Conservation (phyloP, 2,329 filamentous ascomycete species). For the Penicillium sp. region DNA sequence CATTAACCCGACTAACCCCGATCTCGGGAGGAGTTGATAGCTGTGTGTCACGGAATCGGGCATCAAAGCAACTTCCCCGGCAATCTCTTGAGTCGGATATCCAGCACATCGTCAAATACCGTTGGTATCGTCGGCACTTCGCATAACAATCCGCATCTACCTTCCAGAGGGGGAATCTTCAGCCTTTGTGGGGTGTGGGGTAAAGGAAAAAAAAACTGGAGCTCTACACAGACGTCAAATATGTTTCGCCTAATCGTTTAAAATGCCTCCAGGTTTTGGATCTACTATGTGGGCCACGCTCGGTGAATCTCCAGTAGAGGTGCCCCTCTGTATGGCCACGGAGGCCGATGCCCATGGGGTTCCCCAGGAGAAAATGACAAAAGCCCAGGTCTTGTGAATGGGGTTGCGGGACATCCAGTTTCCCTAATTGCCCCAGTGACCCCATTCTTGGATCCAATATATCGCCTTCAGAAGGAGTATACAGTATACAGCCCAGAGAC, state of each 20-base stretch:
- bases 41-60: conserved; percentile 12
- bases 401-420: neutral
- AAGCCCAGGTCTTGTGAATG: conserved; percentile 8
- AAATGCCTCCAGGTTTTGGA: conserved; percentile 1
- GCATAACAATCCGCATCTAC: conserved; percentile 11
- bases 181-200: conserved; percentile 10
- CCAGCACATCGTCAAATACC: conserved; percentile 1
- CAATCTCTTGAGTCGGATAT: neutral
- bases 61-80: neutral
- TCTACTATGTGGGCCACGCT: conserved; percentile 8
- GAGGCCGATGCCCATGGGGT: conserved; percentile 13
- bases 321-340: conserved; percentile 7
- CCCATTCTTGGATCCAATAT: neutral
- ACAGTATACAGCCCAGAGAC: neutral
- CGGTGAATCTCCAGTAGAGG: conserved; percentile 7
- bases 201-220: neutral
- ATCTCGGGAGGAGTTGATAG: neutral
- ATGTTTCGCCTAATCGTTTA: conserved; percentile 2
- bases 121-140: conserved; percentile 9
- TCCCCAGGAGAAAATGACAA: conserved; percentile 10
- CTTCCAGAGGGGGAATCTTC: conserved; percentile 14
- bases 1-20: neutral
- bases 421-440: neutral
- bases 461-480: neutral
- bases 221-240: neutral